A percentile compares a stretch with the other conserved stretches of the same genome.
Evolutionary conservation across 192 early-diverging fungal genomes (phyloP).

Genomic region (Backusella macrospora): DNA sequence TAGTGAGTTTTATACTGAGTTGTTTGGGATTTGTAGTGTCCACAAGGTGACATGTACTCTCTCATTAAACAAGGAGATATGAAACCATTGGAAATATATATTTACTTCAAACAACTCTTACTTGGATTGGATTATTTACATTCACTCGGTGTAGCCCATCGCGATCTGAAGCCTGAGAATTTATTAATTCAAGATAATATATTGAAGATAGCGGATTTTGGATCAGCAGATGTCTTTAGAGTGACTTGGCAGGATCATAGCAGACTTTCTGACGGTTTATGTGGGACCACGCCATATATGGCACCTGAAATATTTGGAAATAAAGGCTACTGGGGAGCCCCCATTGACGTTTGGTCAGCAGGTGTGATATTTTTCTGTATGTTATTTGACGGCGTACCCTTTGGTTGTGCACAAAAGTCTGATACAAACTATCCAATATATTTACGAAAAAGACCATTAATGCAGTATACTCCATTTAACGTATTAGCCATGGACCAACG

Average conservation of each 20-base stretch:
- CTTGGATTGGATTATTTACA: conserved; percentile 90
- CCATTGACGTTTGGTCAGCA: conserved; percentile 81
- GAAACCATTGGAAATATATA: conserved; percentile 77
- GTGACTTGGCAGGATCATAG: conserved; percentile 71
- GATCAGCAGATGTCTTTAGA: conserved; percentile 92
- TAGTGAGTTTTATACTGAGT: background rate
- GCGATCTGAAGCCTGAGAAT: conserved; percentile 86
- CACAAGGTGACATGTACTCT: conserved; percentile 90
- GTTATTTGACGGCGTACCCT: conserved; percentile 20
- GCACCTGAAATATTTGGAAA: conserved; percentile 69
- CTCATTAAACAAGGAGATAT: conserved; percentile 77
- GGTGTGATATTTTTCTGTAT: conserved; percentile 90
- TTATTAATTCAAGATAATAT: conserved; percentile 71
- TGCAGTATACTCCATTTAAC: conserved; percentile 2
- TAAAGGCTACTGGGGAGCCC: background rate
- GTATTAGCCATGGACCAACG: background rate
- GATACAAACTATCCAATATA: conserved; percentile 13
- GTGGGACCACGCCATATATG: conserved; percentile 96
- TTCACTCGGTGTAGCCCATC: conserved; percentile 94
- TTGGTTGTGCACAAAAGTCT: conserved; percentile 1
- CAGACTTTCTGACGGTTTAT: conserved; percentile 81
- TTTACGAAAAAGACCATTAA: background rate
- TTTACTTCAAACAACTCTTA: conserved; percentile 93
- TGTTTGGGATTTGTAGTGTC: conserved; percentile 63
- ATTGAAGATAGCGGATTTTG: conserved; percentile 98